Conservation (phyloP, 768 basidiomycete genomes). For the Fomitopsis serialis region DNA sequence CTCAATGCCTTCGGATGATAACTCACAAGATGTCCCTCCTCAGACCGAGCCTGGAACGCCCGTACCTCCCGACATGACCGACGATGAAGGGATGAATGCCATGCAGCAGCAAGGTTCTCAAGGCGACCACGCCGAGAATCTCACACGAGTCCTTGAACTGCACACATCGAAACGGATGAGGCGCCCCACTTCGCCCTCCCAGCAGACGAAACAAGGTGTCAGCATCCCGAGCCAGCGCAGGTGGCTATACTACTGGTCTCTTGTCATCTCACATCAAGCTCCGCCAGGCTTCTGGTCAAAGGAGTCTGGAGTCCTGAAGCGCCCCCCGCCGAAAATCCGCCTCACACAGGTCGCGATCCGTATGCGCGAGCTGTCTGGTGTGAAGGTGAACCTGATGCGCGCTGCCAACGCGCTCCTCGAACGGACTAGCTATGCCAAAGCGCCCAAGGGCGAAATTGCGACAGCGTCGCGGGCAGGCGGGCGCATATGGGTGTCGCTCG, state of each 20-base stretch:
- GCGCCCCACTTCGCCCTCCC: constrained; percentile 17
- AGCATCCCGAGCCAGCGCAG: constrained; percentile 80
- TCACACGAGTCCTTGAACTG: constrained; percentile 56
- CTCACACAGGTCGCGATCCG: constrained; percentile 54
- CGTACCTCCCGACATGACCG: constrained; percentile 10
- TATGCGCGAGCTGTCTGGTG: constrained; percentile 48
- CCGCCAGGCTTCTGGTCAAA: constrained; percentile 45
- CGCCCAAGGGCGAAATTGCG: constrained; percentile 7
- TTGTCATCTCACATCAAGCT: constrained; percentile 50
- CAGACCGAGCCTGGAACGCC: background rate
- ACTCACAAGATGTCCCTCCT: constrained; percentile 8
- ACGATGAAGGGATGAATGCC: no score
- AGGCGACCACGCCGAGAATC: constrained; percentile 12
- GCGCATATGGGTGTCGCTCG: constrained; percentile 66
- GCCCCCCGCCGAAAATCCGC: constrained; percentile 40
- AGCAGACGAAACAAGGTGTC: constrained; percentile 45
- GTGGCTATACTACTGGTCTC: constrained; percentile 75
- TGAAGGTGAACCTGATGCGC: constrained; percentile 48
- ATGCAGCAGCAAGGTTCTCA: background rate
- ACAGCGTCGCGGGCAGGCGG: constrained; percentile 26
- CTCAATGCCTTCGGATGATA: constrained; percentile 40
- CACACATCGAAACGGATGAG: constrained; percentile 74
- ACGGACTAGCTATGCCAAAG: constrained; percentile 34
- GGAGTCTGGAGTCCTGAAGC: constrained; percentile 1
- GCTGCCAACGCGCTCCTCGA: constrained; percentile 53